These are phyloP conservation scores for Geotrichum klebahnii DNA, from an alignment of 1,139 yeast genomes.

Conservation along the genomic window DNA sequence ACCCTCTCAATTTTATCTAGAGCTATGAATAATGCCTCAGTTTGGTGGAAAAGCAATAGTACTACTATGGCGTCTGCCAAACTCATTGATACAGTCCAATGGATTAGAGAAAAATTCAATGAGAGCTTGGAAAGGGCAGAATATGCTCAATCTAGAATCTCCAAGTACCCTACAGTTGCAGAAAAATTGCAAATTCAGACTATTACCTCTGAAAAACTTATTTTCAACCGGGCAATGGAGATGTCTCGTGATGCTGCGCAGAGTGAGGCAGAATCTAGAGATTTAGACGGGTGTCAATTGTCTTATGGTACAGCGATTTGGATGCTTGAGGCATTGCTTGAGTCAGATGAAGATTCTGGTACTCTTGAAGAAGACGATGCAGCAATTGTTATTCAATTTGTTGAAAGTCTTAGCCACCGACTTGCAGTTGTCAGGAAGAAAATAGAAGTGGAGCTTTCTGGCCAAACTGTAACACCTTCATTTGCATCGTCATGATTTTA, in stretches of 20 bases:
- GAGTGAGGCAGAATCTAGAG: slow-evolving; percentile 66
- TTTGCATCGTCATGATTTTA: not conserved
- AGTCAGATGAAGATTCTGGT: slow-evolving; percentile 29
- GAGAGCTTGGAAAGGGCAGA: slow-evolving; percentile 88
- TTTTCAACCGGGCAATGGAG: slow-evolving; percentile 89
- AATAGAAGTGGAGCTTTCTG: slow-evolving; percentile 21
- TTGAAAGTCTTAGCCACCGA: slow-evolving; percentile 36
- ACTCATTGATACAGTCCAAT: slow-evolving; percentile 79
- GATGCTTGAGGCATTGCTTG: slow-evolving; percentile 87
- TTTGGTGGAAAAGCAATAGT: slow-evolving; percentile 71
- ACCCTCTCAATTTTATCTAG: slow-evolving; percentile 73
- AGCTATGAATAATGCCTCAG: slow-evolving; percentile 80
- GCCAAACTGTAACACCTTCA: not conserved
- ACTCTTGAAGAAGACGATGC: slow-evolving; percentile 46
- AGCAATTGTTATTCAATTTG: slow-evolving; percentile 63
- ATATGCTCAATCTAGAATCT: slow-evolving; percentile 49
- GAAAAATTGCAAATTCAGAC: not conserved
- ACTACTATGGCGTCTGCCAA: slow-evolving; percentile 41
- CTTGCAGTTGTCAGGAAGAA: slow-evolving; percentile 31
- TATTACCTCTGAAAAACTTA: slow-evolving; percentile 72
- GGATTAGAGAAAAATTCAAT: slow-evolving; percentile 86
- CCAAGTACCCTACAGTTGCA: slow-evolving; percentile 14
- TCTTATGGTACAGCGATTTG: slow-evolving; percentile 89
- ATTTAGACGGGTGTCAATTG: slow-evolving; percentile 73
- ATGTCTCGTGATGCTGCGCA: slow-evolving; percentile 89